These are phyloP conservation scores for Quercus glauca DNA, from an alignment of 306 rosid genomes.

Conservation along the genomic window DNA sequence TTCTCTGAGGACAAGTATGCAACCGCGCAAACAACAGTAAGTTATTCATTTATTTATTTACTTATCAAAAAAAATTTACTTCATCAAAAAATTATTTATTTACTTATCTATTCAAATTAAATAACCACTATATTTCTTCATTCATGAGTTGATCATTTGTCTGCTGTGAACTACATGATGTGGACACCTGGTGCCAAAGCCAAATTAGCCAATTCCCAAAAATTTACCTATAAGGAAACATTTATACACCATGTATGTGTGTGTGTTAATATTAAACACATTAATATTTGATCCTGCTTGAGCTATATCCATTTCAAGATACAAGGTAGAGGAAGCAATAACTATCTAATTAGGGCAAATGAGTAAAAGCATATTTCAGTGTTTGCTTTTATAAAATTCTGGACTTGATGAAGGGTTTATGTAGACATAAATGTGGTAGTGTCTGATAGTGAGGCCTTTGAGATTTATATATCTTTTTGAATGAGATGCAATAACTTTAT, in stretches of 20 bases:
- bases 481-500: neutral
- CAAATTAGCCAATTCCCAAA: neutral
- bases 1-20: constrained; percentile 49
- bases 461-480: neutral
- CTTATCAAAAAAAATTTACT: neutral
- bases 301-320: neutral
- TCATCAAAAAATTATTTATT: constrained; percentile 11
- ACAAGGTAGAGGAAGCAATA: neutral
- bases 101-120: neutral
- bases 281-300: neutral
- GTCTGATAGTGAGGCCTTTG: neutral
- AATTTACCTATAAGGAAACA: neutral
- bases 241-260: neutral
- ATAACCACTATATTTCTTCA: too few species aligned
- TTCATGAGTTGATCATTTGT: neutral
- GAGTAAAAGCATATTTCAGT: neutral
- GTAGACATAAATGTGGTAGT: neutral
- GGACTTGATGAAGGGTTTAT: neutral
- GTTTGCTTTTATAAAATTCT: neutral
- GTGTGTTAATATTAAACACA: neutral
- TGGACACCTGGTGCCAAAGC: neutral
- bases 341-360: neutral
- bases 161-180: neutral
- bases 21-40: constrained; percentile 47
- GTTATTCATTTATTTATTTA: constrained; percentile 25